A percentile compares a stretch with the other conserved stretches of the same genome.
Evolutionary conservation across 129 eudicot genomes (phyloP).

Genomic region (Deinandra increscens): DNA sequence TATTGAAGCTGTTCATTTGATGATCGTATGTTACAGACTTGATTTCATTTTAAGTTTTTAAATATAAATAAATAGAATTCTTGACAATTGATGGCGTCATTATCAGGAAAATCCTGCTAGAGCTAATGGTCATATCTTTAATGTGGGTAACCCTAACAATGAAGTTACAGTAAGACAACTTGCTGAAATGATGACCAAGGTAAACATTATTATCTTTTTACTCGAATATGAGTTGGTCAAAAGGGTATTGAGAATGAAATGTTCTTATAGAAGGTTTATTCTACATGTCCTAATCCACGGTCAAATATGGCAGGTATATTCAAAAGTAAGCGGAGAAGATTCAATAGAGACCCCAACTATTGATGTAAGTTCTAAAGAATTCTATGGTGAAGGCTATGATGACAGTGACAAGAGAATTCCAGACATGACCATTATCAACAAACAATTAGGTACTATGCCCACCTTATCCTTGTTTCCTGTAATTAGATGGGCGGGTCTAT

Average conservation of each 20-base stretch:
- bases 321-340: constrained; percentile 89
- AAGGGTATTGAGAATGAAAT: constrained; percentile 6
- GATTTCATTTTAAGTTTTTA: not conserved
- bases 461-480: not conserved
- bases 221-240: not conserved
- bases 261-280: not conserved
- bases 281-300: not conserved
- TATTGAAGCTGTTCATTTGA: constrained; percentile 91
- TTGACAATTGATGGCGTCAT: not conserved
- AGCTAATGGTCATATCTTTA: constrained; percentile 94
- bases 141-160: constrained; percentile 95
- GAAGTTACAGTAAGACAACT: constrained; percentile 99
- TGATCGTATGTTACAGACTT: constrained; percentile 61
- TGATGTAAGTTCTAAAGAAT: constrained; percentile 89
- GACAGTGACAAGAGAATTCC: constrained; percentile 98
- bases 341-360: constrained; percentile 68
- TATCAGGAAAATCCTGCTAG: constrained; percentile 87
- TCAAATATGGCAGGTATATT: constrained; percentile 52
- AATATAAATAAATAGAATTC: not conserved
- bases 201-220: constrained; percentile 17
- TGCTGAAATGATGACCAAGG: constrained; percentile 99
- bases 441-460: constrained; percentile 62
- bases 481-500: not conserved
- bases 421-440: constrained; percentile 92
- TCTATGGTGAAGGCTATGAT: constrained; percentile 91